phyloP scores from a whole-genome alignment of 2,329 filamentous ascomycete genomes.

The Aspergillus uvarum region DNA sequence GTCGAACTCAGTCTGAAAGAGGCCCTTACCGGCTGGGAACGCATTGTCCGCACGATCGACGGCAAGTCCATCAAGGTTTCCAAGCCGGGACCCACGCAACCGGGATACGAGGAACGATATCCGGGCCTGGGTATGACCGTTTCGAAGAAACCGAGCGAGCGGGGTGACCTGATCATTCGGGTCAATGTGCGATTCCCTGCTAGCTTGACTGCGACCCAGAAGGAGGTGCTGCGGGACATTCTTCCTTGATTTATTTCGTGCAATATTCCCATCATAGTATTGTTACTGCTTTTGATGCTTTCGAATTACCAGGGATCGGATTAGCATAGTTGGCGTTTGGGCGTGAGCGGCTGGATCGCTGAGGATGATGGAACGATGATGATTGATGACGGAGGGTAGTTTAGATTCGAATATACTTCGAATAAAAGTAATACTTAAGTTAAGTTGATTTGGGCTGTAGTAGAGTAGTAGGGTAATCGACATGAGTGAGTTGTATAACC shows the following conservation, averaged over 20 bases:
- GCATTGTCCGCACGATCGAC: conserved; percentile 91
- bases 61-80: conserved; percentile 78
- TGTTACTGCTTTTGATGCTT: background rate
- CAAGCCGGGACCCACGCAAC: conserved; percentile 80
- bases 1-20: conserved; percentile 88
- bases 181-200: conserved; percentile 93
- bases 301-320: background rate
- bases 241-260: conserved; percentile 49
- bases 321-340: conserved; percentile 30
- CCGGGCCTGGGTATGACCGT: conserved; percentile 91
- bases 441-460: background rate
- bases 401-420: background rate
- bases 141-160: conserved; percentile 79
- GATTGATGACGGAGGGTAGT: background rate
- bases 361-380: conserved; percentile 9
- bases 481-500: too few relatives aligned
- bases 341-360: conserved; percentile 17
- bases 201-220: conserved; percentile 72
- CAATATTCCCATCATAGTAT: background rate
- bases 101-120: conserved; percentile 76
- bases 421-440: background rate
- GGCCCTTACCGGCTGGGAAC: conserved; percentile 88
- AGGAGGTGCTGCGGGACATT: conserved; percentile 76
- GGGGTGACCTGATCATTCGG: conserved; percentile 84
- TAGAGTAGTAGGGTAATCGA: background rate